Base-by-base conservation (phyloP, 129 eudicot species). In the Erigeron canadensis region DNA sequence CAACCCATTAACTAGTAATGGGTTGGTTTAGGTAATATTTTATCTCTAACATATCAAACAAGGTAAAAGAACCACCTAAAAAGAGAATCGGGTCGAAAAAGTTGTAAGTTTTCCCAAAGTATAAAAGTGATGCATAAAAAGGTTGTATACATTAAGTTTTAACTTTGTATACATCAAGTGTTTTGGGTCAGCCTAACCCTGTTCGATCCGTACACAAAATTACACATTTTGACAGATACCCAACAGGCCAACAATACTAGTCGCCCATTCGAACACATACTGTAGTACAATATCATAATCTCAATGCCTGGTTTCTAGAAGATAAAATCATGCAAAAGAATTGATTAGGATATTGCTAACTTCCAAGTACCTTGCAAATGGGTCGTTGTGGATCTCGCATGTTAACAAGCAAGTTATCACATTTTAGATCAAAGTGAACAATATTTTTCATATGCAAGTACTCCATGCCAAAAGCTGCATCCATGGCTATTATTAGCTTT, bases 401-500 rank as follows among this genome's bases (percentile, higher is more conserved):
- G 73, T 82, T 91, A 57, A 91, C 91, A 21, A 91, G 86, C 79
- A 91, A 77, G 72, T 91, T 91, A 78, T 91, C 97, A 79, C 97
- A 91, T 83, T 91, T 91, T 55, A 91, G 83, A 86, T 91, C 97
- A 81, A 91, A 91, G 80, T 91, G 97, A 69, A 91, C 96, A 18
- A 91, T 88, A 81, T 86, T 91, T 85, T 83, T 91, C 72, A 84
- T 73, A 80, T 91, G 97, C 86, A 91, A 74, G 81, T 91, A 91
- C 75, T 91, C 97, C 97, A 91, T 91, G 69, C 97, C 97, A 57
- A 91, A 86, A 73, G 97, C 97, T 39, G 97, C 93, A 75, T 91
- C 97, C 97, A 91, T 88, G 80, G 97, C 97, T 62, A 91, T 82
- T 60, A 88, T 81, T 74, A 91, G 97, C 90, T 86, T 91, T 55